Base-by-base conservation (phyloP, 768 basidiomycete genomes). In the Baorangia bicolor region DNA sequence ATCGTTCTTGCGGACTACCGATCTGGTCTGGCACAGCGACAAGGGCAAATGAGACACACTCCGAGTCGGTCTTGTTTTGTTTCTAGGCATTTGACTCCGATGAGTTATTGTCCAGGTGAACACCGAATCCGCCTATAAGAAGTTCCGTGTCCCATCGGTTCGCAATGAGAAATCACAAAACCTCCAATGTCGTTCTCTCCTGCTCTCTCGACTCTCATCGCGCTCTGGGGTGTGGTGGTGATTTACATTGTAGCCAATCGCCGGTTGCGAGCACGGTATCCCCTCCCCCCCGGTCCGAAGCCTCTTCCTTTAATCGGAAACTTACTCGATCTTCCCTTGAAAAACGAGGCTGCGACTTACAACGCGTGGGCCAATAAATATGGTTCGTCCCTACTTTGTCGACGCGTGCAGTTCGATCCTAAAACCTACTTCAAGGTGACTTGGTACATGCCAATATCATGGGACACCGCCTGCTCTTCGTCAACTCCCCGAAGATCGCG, bases 271-370 rank as follows among this genome's bases (percentile, higher is more conserved):
- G 13, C 53, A 12, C 53, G 53, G 6, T 70, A 75, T 34, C 78
- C 76, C 0, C 73, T 75, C 13, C 84, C 84, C 12, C 84, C 84
- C 30, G 84, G 84, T 16, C 84, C 84, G 2, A 75, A 65, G 42
- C 76, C 77, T 9, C 69, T 76, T n/a, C 82, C 82, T 27, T 54
- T 85, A 30, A 65, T 84, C 33, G 84, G 83, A 14, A 82, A 84
- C 65, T 60, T 86, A 34, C 69, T 74, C 43, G 77, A 83, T 59
- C 66, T 83, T 40, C 75, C 78, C 8, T 68, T 56, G 64, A 65
- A 64, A 16, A 62, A 72, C 34, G 75, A 74, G 45, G 74, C 76
- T 63, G 62, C 61, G 31, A 71, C 73, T 0, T 85, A 84, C 62
- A 68, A 74, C 7, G 58, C 65, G 39, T 79, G 76, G 78, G 70